Base-by-base conservation (phyloP, 2,329 filamentous ascomycete species). In the Monosporascus sp. region DNA sequence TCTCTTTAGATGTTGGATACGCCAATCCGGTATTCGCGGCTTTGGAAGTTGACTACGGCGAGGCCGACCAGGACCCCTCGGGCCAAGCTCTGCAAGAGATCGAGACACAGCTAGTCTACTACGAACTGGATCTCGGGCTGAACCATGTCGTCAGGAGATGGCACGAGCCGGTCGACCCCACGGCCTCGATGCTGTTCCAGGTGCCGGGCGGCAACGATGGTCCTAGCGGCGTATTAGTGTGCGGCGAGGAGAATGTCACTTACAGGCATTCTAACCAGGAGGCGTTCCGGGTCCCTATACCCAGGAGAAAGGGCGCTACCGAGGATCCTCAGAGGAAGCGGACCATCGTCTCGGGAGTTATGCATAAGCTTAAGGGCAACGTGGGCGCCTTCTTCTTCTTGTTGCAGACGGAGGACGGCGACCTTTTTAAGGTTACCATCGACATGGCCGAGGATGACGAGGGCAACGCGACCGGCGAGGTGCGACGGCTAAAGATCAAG, bases 71-170 rank as follows among this genome's bases (percentile, higher is more conserved):
- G 70, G 95, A 99, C 68, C 85, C 91, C 1, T 90, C 89, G 0
- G 93, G 92, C 17, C 82, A 89, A 67, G 91, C 91, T 1, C 85
- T 86, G 60, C 80, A 88, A 54, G 88, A 95, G 61, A 76, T 89
- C 47, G 92, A 97, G 70, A 97, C 96, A 55, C 85, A 89, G 61
- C 77, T 99, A 28, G 93, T 97, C 0, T 99, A 97, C 73, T 99
- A 99, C 67, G 94, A 97, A 73, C 85, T 99, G 22, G 94, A 99
- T 66, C 81, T 99, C 28, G 95, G 95, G 37, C 75, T 99, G 51
- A 99, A 99, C 64, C 94, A 99, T 68, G 94, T 99, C 38, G 91
- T 99, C 20, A 86, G 93, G 55, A 96, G 92, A 70, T 99, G 94
- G 94, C 88, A 91, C 14, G 94, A 99, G 62, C 84, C 89, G 1